Base-by-base conservation (phyloP, 225 moss, liverwort and hornwort genomes). In the Sphagnum tenellum region DNA sequence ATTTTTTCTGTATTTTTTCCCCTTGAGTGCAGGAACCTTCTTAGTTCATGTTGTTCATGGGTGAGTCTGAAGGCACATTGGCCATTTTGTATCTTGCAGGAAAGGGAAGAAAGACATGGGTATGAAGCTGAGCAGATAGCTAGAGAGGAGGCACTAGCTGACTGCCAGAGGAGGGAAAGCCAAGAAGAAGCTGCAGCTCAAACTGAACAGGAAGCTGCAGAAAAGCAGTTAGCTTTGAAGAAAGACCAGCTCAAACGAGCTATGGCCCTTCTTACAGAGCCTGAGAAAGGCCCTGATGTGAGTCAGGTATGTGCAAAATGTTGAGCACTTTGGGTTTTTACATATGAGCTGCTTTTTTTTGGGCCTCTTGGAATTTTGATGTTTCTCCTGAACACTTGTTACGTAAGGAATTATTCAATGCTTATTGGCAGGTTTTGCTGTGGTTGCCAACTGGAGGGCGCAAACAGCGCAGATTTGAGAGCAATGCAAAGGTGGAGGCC, bases 361-460 rank as follows among this genome's bases (percentile, higher is more conserved):
- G 29, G 29, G 29, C 29, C 29, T 29, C 29, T 29, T 29, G 29
- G 29, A 29, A 29, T 29, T 29, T 29, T 29, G 29, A 29, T 29
- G 29, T 29, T 29, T 29, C 29, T 29, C 29, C 29, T 29, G 29
- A 29, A 29, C 0, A 29, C 0, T 29, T 29, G 29, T 29, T 29
- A 52, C 29, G 1, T 29, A 29, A 29, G 29, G 29, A 29, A 29
- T 29, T 29, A 29, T 29, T 29, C 29, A 29, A 29, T 29, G 29
- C n/a, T 69, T 3, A 61, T 12, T 65, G 61, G 71, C 74, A 96
- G 95, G 95, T 96, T 52, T 71, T 92, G 59, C 79, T 96, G 56
- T 88, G 96, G 67, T 77, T 96, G 85, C 96, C 96, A 11, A 87
- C 81, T 12, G 96, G 96, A 46, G 92, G 88, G 69, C 80, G 96